These are phyloP conservation scores for Mycena kentingensis DNA, from an alignment of 768 basidiomycete species.

Conservation along the genomic window DNA sequence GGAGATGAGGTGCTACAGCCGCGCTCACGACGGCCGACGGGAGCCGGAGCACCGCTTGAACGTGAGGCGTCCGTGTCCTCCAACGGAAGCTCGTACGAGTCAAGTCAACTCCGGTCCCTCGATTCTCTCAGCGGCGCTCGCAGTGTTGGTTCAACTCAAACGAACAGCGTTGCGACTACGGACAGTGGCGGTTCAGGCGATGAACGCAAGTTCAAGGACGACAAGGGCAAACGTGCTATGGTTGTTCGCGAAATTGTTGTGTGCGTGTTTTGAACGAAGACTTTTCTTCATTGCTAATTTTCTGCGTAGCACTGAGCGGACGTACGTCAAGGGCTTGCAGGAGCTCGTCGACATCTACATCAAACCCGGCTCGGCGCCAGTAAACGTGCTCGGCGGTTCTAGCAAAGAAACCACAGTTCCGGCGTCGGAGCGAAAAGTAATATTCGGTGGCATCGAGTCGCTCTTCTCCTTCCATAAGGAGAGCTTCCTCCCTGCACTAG, in stretches of 20 bases:
- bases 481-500: constrained; percentile 89
- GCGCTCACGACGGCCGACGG: constrained; percentile 69
- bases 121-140: constrained; percentile 66
- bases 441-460: constrained; percentile 88
- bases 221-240: constrained; percentile 79
- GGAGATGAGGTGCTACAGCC: constrained; percentile 43
- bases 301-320: constrained; percentile 80
- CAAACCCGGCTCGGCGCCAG: constrained; percentile 73
- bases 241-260: constrained; percentile 89
- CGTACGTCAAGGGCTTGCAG: constrained; percentile 91
- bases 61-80: constrained; percentile 60
- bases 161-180: constrained; percentile 72
- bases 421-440: constrained; percentile 80
- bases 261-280: constrained; percentile 53
- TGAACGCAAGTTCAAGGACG: constrained; percentile 90
- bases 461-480: constrained; percentile 91
- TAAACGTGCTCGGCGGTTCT: constrained; percentile 69
- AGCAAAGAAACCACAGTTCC: constrained; percentile 87
- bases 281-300: constrained; percentile 17
- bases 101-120: constrained; percentile 60
- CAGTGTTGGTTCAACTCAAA: constrained; percentile 61
- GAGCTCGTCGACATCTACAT: constrained; percentile 96
- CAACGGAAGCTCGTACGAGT: constrained; percentile 48
- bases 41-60: constrained; percentile 57
- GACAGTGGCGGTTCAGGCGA: constrained; percentile 75